Evolutionary conservation across 2,329 filamentous ascomycete species (phyloP).

Genomic region (Aureobasidium sp.): DNA sequence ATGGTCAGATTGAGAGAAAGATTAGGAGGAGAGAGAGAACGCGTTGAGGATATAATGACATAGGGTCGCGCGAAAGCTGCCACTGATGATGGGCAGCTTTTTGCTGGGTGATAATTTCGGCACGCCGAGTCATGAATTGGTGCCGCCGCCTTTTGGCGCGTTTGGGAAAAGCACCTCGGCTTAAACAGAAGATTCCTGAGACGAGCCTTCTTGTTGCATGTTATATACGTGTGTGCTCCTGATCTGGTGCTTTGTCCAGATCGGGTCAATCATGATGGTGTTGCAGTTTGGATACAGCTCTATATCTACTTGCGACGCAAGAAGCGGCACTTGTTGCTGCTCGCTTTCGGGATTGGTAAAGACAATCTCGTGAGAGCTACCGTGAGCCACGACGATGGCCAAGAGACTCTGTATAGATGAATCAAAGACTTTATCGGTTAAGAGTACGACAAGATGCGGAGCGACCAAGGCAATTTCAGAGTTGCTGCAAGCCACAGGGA

Average conservation of each 20-base stretch:
- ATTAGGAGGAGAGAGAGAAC: not conserved
- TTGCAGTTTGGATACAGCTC: too few relatives aligned
- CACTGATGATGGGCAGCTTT: slow-evolving; percentile 5
- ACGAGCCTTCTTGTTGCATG: too few relatives aligned
- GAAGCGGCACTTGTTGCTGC: not conserved
- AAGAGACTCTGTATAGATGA: not conserved
- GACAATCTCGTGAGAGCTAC: too few relatives aligned
- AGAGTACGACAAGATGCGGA: too few relatives aligned
- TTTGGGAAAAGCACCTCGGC: not conserved
- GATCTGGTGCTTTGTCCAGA: not conserved
- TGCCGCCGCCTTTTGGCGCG: not conserved
- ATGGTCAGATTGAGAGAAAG: not conserved
- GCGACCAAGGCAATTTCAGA: not conserved
- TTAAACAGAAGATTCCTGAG: slow-evolving; percentile 1
- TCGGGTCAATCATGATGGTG: not conserved
- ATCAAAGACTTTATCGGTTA: too few relatives aligned
- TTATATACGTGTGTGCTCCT: not conserved
- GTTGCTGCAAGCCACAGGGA: not conserved
- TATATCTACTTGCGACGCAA: not conserved
- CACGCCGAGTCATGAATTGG: slow-evolving; percentile 9
- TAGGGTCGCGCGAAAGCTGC: not conserved
- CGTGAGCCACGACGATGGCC: too few relatives aligned
- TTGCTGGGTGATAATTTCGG: slow-evolving; percentile 9
- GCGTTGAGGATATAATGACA: not conserved
- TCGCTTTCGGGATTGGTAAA: too few relatives aligned